Conservation (phyloP, 2,329 filamentous ascomycete genomes). For the Boeremia exigua region DNA sequence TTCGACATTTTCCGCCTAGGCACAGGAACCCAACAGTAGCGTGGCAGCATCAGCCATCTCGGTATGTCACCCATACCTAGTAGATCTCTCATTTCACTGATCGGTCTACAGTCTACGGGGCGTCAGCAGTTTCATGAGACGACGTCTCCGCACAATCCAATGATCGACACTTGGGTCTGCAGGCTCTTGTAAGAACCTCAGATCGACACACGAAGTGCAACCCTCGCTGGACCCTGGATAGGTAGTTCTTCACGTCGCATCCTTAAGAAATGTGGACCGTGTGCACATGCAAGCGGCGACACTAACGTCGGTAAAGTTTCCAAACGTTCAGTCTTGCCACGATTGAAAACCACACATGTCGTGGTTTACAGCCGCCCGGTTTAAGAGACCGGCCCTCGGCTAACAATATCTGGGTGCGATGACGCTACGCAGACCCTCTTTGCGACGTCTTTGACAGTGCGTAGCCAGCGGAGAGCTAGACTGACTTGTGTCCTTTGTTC, state of each 20-base stretch:
- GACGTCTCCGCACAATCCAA: background rate
- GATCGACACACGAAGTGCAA: background rate
- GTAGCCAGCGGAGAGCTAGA: slow-evolving; percentile 5
- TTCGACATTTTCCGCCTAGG: background rate
- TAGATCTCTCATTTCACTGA: background rate
- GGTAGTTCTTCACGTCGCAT: no score
- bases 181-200: background rate
- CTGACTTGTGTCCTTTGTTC: slow-evolving; percentile 5
- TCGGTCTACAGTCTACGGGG: background rate
- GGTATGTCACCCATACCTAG: background rate
- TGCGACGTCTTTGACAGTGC: background rate
- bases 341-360: background rate
- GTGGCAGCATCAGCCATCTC: background rate
- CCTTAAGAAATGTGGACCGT: background rate
- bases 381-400: background rate
- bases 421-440: background rate
- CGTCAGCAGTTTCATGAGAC: slow-evolving; percentile 7
- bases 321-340: background rate
- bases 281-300: background rate
- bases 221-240: slow-evolving; percentile 1
- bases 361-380: background rate
- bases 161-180: background rate
- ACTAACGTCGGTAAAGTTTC: background rate
- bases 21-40: background rate
- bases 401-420: background rate